Percentiles rank a stretch among this genome's conserved stretches.
These are phyloP conservation scores for Phellopilus nigrolimitatus DNA, from an alignment of 1,284 basidiomycete genomes.

Conservation along the genomic window DNA sequence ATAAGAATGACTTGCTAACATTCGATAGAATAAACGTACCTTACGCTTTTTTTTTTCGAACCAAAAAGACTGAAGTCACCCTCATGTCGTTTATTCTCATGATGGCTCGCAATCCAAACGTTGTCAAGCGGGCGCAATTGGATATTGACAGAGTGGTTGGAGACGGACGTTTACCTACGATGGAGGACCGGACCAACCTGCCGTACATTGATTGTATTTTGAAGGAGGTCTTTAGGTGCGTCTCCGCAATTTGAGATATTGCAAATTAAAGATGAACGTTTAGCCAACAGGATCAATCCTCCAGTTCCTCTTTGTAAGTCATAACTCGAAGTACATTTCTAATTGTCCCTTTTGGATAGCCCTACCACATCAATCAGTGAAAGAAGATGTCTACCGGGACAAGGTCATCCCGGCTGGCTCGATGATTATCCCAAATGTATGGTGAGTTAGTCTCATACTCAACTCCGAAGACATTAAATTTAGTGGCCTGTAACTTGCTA, in stretches of 20 bases:
- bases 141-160: constrained; percentile 15
- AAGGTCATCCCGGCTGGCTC: constrained; percentile 13
- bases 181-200: constrained; percentile 7
- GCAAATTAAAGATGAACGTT: not conserved
- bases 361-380: constrained; percentile 9
- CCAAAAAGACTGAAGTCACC: constrained; percentile 5
- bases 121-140: constrained; percentile 15
- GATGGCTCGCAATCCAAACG: constrained; percentile 18
- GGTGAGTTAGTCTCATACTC: not conserved
- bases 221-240: constrained; percentile 9
- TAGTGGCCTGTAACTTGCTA: not conserved
- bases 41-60: not conserved
- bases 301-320: constrained; percentile 3
- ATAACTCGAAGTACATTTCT: not conserved
- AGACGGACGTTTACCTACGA: constrained; percentile 3
- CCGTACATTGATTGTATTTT: constrained; percentile 17
- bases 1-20: too few relatives aligned
- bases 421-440: constrained; percentile 12
- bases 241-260: not conserved
- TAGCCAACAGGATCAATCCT: constrained; percentile 5
- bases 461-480: not conserved
- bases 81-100: constrained; percentile 16
- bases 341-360: not conserved
- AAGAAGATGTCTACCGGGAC: constrained; percentile 13
- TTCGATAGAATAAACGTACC: not conserved